Evolutionary conservation across 2,329 filamentous ascomycete species (phyloP), one percentile per base, ranked within the genome.

Genomic region (Myriosclerotinia curreyana): DNA sequence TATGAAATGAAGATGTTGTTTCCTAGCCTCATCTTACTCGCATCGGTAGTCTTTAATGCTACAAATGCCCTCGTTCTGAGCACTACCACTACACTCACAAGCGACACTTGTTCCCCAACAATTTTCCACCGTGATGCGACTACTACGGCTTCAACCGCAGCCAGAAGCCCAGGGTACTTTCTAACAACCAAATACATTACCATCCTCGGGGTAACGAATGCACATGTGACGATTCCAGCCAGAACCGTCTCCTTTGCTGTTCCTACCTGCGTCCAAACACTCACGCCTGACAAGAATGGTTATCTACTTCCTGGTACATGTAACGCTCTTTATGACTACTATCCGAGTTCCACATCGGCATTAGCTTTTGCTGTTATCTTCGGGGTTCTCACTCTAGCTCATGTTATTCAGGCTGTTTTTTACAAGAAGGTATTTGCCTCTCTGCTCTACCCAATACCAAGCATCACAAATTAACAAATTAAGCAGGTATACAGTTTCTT

Each of bases 301-400:
- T 52, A 60, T 62, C 69, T 78, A 2, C 76, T 75, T 6, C 70
- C 72, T 12, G 72, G 73, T 48, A 71, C 75, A 2, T 79, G 76
- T 59, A 73, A 76, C 58, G 68, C 69, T 8, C 72, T 76, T 38
- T 77, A 74, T 64, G 66, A 68, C n/a, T 79, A 76, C 67, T 74
- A 75, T 42, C 77, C 77, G 4, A 77, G 75, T 2, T 74, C 76
- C 58, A 70, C 51, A 1, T 75, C 74, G 0, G 76, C 78, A 0
- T 55, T 79, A 7, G 53, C 74, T 42, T 77, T 77, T 66, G 62
- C 75, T 3, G 67, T 74, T 7, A 60, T 77, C 14, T 79, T 79
- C 66, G 75, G 75, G 14, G 50, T 74, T 36, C 71, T 71, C 7
- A 71, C 71, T 17, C 49, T 71, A 38, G 17, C 66, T 6, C 77